Percentiles rank a stretch among this genome's conserved stretches.
Evolutionary conservation across 225 moss, liverwort and hornwort genomes (phyloP).

Genomic region (Bryum argenteum): DNA sequence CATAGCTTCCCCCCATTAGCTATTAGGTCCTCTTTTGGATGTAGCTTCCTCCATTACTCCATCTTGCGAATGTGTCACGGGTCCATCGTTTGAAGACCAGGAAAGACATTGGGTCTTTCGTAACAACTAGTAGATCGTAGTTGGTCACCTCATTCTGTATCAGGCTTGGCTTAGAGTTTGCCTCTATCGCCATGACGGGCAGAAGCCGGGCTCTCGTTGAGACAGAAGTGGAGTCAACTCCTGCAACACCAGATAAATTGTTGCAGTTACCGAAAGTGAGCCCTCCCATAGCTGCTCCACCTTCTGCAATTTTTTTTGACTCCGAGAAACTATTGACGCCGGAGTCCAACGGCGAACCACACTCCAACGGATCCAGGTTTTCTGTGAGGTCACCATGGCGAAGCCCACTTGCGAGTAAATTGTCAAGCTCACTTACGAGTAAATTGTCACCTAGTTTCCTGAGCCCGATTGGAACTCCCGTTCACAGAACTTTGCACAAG

Average conservation of each 20-base stretch:
- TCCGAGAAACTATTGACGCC: slow-evolving; percentile 1
- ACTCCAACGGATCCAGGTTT: slow-evolving; percentile 30
- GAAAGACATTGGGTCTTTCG: neutral
- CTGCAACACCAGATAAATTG: slow-evolving; percentile 31
- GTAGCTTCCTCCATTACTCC: neutral
- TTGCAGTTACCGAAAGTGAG: slow-evolving; percentile 25
- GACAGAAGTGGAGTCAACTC: slow-evolving; percentile 39
- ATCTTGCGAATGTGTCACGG: neutral
- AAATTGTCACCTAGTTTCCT: slow-evolving; percentile 37
- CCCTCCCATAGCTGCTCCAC: slow-evolving; percentile 28
- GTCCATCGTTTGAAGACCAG: neutral
- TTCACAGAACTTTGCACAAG: slow-evolving; percentile 48
- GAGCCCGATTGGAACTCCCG: slow-evolving; percentile 43
- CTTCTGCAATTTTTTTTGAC: slow-evolving; percentile 9
- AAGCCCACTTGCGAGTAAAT: slow-evolving; percentile 26
- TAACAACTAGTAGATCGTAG: neutral
- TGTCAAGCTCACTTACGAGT: slow-evolving; percentile 31
- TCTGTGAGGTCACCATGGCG: slow-evolving; percentile 41
- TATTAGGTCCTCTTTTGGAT: neutral
- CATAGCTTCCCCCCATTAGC: neutral
- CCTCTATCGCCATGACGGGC: slow-evolving; percentile 34
- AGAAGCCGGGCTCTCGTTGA: slow-evolving; percentile 42
- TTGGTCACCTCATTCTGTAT: neutral
- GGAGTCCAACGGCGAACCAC: slow-evolving; percentile 20
- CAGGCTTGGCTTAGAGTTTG: neutral